Base-by-base conservation (phyloP, 2,329 filamentous ascomycete species). In the Apiospora saccharicola region DNA sequence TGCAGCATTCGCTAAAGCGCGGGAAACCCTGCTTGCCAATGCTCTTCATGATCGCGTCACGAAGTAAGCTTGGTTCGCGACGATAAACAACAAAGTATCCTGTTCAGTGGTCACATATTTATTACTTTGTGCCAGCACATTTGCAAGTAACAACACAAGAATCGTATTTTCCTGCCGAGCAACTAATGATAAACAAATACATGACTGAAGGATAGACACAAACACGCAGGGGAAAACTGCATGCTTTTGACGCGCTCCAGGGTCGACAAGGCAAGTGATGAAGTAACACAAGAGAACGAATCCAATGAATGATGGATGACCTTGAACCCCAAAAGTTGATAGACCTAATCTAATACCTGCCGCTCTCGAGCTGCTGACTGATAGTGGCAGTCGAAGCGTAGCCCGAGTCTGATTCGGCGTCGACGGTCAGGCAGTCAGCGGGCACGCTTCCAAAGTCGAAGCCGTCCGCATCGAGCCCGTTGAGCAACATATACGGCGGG, bases 351-450 rank as follows among this genome's bases (percentile, higher is more conserved):
- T 46, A 68, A 12, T 22, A 34, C 34, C 57, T 64, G n/a, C 57
- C 37, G 13, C 49, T 46, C 22, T 67, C 69, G 14, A 51, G 24
- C 24, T 51, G 43, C 37, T 37, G 68, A 34, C 73, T 73, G 44
- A 64, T 72, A 2, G 75, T 77, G 46, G 74, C 74, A 53, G 74
- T 78, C 10, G 77, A 79, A 70, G 74, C 75, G 71, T 80, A 80
- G 1, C 79, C 78, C n/a, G 77, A 80, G 70, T 80, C 78, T 4
- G 75, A 78, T n/a, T 73, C 71, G 37, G 76, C 76, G 10, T 79
- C 77, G 22, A 72, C 51, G 57, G 41, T 43, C 64, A 70, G 72
- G 37, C 72, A 76, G 13, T 75, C 74, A 13, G 46, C 34, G 10
- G 71, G 67, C 5, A 37, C 30, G 37, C 43, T 30, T n/a, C 37